Evolutionary conservation across 495 filamentous ascomycete genomes (phyloP).

Genomic region (Penicillium coffeae): DNA sequence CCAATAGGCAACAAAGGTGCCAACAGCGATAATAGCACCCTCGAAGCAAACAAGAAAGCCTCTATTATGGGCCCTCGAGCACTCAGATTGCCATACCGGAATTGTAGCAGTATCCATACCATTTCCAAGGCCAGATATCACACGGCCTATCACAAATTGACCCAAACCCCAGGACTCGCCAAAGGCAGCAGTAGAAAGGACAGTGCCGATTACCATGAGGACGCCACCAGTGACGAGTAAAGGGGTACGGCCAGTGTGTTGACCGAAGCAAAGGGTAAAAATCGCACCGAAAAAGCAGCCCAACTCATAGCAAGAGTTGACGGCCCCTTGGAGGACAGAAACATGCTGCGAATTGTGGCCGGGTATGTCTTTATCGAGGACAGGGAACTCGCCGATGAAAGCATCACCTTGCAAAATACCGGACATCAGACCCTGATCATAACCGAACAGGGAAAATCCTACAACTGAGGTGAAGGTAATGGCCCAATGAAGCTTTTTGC

Average conservation of each 20-base stretch:
- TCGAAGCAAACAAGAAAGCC: slow-evolving; percentile 81
- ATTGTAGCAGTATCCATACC: slow-evolving; percentile 73
- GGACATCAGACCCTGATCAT: slow-evolving; percentile 70
- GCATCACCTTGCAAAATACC: slow-evolving; percentile 67
- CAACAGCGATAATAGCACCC: slow-evolving; percentile 73
- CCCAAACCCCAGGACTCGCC: slow-evolving; percentile 42
- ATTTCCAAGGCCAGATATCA: slow-evolving; percentile 69
- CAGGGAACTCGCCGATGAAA: slow-evolving; percentile 64
- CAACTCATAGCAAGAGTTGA: slow-evolving; percentile 79
- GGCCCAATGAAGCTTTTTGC: slow-evolving; percentile 30
- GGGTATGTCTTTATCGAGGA: slow-evolving; percentile 43
- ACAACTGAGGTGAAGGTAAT: slow-evolving; percentile 45
- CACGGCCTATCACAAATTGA: slow-evolving; percentile 70
- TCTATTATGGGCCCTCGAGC: slow-evolving; percentile 66
- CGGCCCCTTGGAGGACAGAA: slow-evolving; percentile 69
- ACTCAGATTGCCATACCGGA: slow-evolving; percentile 74
- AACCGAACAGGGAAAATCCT: slow-evolving; percentile 72
- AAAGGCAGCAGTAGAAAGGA: slow-evolving; percentile 60
- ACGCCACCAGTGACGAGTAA: slow-evolving; percentile 57
- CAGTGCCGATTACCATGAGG: slow-evolving; percentile 71
- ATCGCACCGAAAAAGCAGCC: slow-evolving; percentile 73
- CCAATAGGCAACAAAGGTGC: slow-evolving; percentile 77
- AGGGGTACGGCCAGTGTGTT: slow-evolving; percentile 61
- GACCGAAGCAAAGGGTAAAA: slow-evolving; percentile 63
- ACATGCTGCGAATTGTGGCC: slow-evolving; percentile 31